phyloP scores from a whole-genome alignment of 345 rosid species.

The Eucalyptus coolabah region DNA sequence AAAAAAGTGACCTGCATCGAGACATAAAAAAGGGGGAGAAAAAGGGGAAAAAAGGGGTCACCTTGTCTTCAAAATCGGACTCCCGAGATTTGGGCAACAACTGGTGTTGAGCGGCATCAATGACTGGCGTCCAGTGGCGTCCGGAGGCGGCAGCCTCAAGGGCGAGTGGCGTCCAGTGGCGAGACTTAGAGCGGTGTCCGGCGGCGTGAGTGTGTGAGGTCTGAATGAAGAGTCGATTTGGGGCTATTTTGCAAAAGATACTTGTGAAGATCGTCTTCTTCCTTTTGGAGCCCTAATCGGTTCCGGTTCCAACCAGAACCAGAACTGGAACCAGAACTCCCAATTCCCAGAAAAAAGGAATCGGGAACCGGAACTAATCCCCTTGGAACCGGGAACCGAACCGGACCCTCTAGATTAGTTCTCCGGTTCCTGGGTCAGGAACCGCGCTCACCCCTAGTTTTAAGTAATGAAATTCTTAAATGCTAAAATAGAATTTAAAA shows the following conservation, averaged over 20 bases:
- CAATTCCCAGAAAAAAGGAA: too few relatives aligned
- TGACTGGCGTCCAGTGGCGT: fast-evolving
- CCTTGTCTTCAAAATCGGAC: slow-evolving; percentile 67
- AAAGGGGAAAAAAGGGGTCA: background rate
- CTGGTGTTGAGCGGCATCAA: fast-evolving
- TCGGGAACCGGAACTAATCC: fast-evolving
- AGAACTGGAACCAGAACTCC: fast-evolving
- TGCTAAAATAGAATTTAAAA: too few relatives aligned
- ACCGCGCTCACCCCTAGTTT: too few relatives aligned
- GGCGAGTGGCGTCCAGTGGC: fast-evolving
- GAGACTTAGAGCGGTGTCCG: fast-evolving
- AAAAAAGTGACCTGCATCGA: background rate
- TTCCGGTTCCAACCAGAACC: too few relatives aligned
- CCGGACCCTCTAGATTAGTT: fast-evolving
- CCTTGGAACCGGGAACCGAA: too few relatives aligned
- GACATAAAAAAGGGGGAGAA: too few relatives aligned
- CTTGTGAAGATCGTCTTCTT: too few relatives aligned
- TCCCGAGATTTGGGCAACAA: slow-evolving; percentile 4
- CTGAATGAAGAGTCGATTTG: too few relatives aligned
- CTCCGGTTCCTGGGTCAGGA: too few relatives aligned
- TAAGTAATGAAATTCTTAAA: too few relatives aligned
- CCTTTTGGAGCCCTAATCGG: too few relatives aligned
- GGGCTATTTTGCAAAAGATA: too few relatives aligned
- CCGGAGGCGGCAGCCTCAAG: fast-evolving
- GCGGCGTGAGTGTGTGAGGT: fast-evolving